phyloP scores from a whole-genome alignment of 2,329 filamentous ascomycete genomes.

The Bertia moriformis region DNA sequence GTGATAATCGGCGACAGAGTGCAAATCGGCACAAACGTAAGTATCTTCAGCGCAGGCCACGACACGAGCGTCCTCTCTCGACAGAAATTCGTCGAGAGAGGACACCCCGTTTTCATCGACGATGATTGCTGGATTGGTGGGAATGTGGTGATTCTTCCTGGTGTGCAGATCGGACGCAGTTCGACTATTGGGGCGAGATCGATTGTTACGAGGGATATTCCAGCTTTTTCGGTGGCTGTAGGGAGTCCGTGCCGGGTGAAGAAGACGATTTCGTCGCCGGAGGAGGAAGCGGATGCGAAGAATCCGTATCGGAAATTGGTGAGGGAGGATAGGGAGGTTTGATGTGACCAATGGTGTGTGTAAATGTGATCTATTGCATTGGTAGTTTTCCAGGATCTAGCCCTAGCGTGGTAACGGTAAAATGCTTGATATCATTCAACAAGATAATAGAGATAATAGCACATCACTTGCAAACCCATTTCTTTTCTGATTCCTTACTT shows the following conservation, averaged over 20 bases:
- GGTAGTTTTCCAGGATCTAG: too few relatives aligned
- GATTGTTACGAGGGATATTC: constrained; percentile 32
- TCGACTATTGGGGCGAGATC: constrained; percentile 33
- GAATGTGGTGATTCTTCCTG: constrained; percentile 30
- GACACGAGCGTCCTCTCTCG: constrained; percentile 44
- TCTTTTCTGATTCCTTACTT: constrained; percentile 41
- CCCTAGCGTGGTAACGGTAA: too few relatives aligned
- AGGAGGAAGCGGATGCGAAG: neutral
- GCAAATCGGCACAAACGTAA: constrained; percentile 58
- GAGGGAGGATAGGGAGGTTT: too few relatives aligned
- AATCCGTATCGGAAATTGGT: neutral
- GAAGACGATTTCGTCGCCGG: constrained; percentile 13
- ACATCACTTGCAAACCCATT: constrained; percentile 34
- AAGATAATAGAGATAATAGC: too few relatives aligned
- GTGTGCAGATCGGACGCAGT: constrained; percentile 34
- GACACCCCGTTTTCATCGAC: constrained; percentile 27
- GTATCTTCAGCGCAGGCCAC: constrained; percentile 58
- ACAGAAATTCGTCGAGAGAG: constrained; percentile 29
- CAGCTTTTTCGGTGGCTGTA: constrained; percentile 29
- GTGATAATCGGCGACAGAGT: constrained; percentile 59
- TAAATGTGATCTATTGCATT: too few relatives aligned
- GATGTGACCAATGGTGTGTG: too few relatives aligned
- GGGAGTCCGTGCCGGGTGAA: constrained; percentile 32
- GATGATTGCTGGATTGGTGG: constrained; percentile 42
- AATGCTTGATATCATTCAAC: too few relatives aligned